Percentiles rank a stretch among this genome's conserved stretches.
These are phyloP conservation scores for Aulographum hederae DNA, from an alignment of 2,329 filamentous ascomycete species.

Conservation along the genomic window DNA sequence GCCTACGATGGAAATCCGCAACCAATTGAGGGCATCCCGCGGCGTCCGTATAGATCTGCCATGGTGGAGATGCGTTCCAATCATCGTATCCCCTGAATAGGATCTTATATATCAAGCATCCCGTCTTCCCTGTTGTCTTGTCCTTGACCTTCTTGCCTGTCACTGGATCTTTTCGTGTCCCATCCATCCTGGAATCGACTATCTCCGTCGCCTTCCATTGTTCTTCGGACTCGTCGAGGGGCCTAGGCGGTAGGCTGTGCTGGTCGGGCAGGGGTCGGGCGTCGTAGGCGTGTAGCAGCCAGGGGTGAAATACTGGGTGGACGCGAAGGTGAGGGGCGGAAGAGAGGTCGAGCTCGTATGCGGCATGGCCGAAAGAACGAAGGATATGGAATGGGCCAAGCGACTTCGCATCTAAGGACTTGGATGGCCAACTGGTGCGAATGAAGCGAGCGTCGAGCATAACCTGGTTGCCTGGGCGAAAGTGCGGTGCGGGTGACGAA, in stretches of 20 bases:
- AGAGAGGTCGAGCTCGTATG: slow-evolving; percentile 2
- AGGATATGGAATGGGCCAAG: slow-evolving; percentile 1
- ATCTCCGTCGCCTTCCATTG: too few species aligned
- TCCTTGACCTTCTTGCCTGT: not conserved
- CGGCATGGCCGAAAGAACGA: not conserved
- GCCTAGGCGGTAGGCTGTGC: not conserved
- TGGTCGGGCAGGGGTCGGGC: not conserved
- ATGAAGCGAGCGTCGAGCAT: slow-evolving; percentile 9
- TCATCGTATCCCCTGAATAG: not conserved
- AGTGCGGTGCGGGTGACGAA: not conserved
- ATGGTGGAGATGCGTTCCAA: not conserved
- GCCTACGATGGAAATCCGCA: too few species aligned
- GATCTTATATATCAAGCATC: not conserved
- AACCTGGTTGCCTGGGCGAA: not conserved
- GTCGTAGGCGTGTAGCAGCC: not conserved
- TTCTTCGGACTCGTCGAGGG: not conserved
- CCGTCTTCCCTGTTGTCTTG: not conserved
- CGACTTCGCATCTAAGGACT: slow-evolving; percentile 4
- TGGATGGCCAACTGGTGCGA: slow-evolving; percentile 1
- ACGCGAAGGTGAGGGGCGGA: slow-evolving; percentile 1
- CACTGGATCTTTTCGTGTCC: not conserved
- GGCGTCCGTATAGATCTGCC: not conserved
- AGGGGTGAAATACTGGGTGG: slow-evolving; percentile 2
- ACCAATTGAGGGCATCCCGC: too few species aligned
- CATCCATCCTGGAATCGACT: too few species aligned